phyloP scores from a whole-genome alignment of 73 alveolate species.

The Breviolum minutum region DNA sequence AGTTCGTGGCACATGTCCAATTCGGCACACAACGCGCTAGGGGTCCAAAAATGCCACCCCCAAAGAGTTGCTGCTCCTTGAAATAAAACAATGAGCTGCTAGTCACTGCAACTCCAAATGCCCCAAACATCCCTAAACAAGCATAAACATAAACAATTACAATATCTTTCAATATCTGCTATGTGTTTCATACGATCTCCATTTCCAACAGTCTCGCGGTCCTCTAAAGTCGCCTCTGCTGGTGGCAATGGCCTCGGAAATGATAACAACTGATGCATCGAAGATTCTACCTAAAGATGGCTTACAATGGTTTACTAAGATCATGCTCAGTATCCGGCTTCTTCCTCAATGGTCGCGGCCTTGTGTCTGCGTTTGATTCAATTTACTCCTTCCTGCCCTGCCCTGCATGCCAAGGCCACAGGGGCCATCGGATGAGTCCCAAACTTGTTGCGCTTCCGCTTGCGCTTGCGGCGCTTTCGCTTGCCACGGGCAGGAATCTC shows the following conservation, averaged over 20 bases:
- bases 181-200: neutral
- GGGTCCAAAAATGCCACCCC: constrained; percentile 46
- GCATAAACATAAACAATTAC: too few relatives aligned
- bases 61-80: constrained; percentile 33
- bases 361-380: neutral
- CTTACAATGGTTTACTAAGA: too few relatives aligned
- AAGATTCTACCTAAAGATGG: neutral
- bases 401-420: too few relatives aligned
- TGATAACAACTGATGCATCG: neutral
- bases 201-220: neutral
- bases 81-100: neutral
- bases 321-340: neutral
- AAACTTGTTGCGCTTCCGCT: constrained; percentile 47
- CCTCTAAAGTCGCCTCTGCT: constrained; percentile 32
- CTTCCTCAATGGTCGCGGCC: constrained; percentile 61
- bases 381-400: neutral
- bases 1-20: constrained; percentile 4
- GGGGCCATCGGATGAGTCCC: neutral
- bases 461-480: constrained; percentile 26
- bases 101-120: too few relatives aligned
- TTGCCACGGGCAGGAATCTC: constrained; percentile 26
- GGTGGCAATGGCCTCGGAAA: constrained; percentile 47
- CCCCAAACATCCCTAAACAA: too few relatives aligned
- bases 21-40: neutral
- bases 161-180: too few relatives aligned